Base-by-base conservation (phyloP, 257 asterid species). In the Fraxinus excelsior region DNA sequence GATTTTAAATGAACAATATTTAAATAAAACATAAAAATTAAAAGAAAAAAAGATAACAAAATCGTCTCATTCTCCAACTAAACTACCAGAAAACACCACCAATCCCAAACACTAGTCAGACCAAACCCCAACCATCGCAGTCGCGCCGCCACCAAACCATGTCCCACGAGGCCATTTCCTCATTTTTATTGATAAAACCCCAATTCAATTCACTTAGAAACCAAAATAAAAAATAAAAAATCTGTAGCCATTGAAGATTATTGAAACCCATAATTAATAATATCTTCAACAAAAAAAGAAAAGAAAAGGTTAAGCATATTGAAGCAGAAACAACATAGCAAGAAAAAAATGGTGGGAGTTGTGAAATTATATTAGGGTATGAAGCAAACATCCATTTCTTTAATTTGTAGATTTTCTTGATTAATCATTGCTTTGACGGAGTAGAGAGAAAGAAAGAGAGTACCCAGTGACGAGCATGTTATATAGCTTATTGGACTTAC, bases 331-430 rank as follows among this genome's bases (percentile, higher is more conserved):
- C 40, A 7, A 7, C 11, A 37, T 37, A 37, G 8, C 11, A 37
- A 40, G 46, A 40, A 40, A 9, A 40, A 3, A 40, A 83, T 25
- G 81, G 86, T 23, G 80, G 80, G 77, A 73, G 75, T 35, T 44
- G 78, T 53, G 79, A 86, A 67, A 78, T 74, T 88, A 44, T 67
- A 32, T 28, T 78, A 71, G 76, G 89, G 90, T 82, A 84, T 81
- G 77, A 68, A 74, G 67, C 82, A 76, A 73, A 76, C 60, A 12
- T 66, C 85, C 97, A 91, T 90, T 76, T 78, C 78, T 85, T 73
- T 21, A 67, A 71, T 67, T 21, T 74, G 71, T 67, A 78, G 66
- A 65, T 38, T 76, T 80, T 74, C 71, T 68, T 73, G 90, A 74
- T 67, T 23, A 71, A 69, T 23, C 72, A 42, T 46, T 73, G 81